Evolutionary conservation across 495 filamentous ascomycete species (phyloP), one percentile per base, ranked within the genome.

Genomic region (Hypoxylon trugodes): DNA sequence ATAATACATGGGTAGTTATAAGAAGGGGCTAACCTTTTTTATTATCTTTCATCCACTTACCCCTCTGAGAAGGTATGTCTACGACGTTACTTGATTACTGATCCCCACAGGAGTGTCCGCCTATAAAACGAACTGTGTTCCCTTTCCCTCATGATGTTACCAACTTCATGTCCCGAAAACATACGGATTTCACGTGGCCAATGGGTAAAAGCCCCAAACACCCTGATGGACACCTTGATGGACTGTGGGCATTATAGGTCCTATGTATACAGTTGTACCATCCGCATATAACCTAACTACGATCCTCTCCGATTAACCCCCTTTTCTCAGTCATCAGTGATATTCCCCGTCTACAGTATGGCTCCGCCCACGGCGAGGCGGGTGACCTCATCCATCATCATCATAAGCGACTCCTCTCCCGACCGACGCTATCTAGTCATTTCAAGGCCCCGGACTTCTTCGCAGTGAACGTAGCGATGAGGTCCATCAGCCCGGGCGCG

Each of bases 401-500:
- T 7, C 10, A 7, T 40, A 13, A 16, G 12, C 37, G 15, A 19
- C 5, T 15, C 18, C 35, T 37, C 7, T 8, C n/a, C n/a, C n/a
- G n/a, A n/a, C n/a, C n/a, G n/a, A n/a, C n/a, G n/a, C n/a, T n/a
- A n/a, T n/a, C n/a, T n/a, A n/a, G n/a, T 24, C 12, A 47, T 24
- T 69, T 62, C 0, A 61, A 51, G 1, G 59, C 53, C 10, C 76
- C 75, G 6, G 65, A 53, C 68, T 76, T 81, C 74, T 82, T 75
- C 1, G 77, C 84, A 15, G 79, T 81, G 67, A 74, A 84, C 1
- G 81, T 75, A n/a, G 84, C 80, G 63, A 86, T 79, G 33, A 79
- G 69, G 70, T 86, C 84, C 84, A 86, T 87, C 51, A 87, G 66
- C 13, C 72, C 32, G n/a, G 83, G 84, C 4, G 77, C 81, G 25